These are phyloP conservation scores for Sporothrix dimorphospora DNA, from an alignment of 2,329 filamentous ascomycete species.

Conservation along the genomic window DNA sequence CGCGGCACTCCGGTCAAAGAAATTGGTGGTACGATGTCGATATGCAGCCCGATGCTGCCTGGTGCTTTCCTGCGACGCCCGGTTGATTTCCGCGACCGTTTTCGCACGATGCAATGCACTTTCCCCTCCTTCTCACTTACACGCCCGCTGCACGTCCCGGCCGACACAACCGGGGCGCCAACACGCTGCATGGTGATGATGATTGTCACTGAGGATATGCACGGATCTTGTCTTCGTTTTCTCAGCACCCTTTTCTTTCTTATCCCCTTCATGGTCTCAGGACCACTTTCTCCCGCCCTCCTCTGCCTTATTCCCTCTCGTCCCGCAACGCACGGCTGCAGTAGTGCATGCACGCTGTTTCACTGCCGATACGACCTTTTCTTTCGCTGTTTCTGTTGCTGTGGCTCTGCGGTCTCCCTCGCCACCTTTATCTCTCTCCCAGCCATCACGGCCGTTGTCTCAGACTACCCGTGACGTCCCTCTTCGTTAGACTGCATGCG, in stretches of 20 bases:
- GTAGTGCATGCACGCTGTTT: conserved; percentile 11
- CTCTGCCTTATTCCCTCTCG: neutral
- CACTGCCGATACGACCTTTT: conserved; percentile 22
- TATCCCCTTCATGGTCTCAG: neutral
- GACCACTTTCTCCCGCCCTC: neutral
- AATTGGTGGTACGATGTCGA: neutral
- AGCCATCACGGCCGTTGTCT: neutral
- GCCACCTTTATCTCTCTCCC: neutral
- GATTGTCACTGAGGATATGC: no score
- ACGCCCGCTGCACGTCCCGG: conserved; percentile 16
- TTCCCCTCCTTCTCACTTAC: neutral
- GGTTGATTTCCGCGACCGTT: neutral
- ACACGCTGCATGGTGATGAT: neutral
- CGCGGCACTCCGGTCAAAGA: neutral
- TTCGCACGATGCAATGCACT: neutral
- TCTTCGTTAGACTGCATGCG: neutral
- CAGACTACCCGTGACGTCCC: neutral
- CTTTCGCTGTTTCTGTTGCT: neutral
- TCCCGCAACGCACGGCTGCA: conserved; percentile 17
- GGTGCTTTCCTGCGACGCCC: neutral
- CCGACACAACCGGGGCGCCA: neutral
- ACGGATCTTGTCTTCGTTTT: no score
- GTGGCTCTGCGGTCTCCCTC: neutral
- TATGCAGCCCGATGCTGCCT: neutral
- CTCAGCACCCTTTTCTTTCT: neutral